These are phyloP conservation scores for Starmerella apis DNA, from an alignment of 805 yeast genomes.

Conservation along the genomic window DNA sequence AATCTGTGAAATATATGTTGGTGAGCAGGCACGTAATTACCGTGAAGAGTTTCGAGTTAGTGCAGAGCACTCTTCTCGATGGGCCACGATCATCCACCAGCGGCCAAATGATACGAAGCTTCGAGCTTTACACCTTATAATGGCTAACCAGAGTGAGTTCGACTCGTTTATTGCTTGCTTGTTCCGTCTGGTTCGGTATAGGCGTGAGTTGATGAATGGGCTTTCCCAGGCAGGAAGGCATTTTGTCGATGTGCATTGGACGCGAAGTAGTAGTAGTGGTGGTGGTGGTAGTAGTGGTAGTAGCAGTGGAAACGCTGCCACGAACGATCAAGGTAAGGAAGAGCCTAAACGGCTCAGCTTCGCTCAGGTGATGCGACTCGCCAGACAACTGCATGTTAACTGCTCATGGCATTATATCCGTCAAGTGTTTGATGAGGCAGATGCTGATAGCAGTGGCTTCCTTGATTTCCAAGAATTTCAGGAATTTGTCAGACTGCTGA, in stretches of 20 bases:
- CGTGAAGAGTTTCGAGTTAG: constrained; percentile 75
- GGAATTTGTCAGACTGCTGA: constrained; percentile 56
- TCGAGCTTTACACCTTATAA: constrained; percentile 71
- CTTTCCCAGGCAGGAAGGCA: constrained; percentile 52
- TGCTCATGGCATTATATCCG: constrained; percentile 46
- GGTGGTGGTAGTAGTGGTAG: no score
- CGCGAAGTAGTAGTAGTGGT: constrained; percentile 1
- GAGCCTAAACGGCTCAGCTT: constrained; percentile 37
- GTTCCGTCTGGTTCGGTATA: constrained; percentile 43
- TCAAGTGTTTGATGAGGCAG: constrained; percentile 46
- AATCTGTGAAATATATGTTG: constrained; percentile 51
- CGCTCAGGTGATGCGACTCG: constrained; percentile 55
- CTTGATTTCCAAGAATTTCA: constrained; percentile 67
- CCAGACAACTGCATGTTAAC: constrained; percentile 61
- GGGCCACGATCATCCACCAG: constrained; percentile 75
- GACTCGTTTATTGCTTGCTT: constrained; percentile 48
- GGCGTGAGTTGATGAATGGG: constrained; percentile 54
- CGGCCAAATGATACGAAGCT: constrained; percentile 49
- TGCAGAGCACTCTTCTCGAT: constrained; percentile 49
- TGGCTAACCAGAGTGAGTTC: constrained; percentile 43
- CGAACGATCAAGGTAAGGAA: constrained; percentile 9
- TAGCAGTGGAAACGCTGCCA: no score
- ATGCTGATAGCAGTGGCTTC: constrained; percentile 39
- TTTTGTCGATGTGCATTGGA: constrained; percentile 59
- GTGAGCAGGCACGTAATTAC: constrained; percentile 68